phyloP scores from a whole-genome alignment of 164 flowering plant species.

The Vitis rotundifolia region DNA sequence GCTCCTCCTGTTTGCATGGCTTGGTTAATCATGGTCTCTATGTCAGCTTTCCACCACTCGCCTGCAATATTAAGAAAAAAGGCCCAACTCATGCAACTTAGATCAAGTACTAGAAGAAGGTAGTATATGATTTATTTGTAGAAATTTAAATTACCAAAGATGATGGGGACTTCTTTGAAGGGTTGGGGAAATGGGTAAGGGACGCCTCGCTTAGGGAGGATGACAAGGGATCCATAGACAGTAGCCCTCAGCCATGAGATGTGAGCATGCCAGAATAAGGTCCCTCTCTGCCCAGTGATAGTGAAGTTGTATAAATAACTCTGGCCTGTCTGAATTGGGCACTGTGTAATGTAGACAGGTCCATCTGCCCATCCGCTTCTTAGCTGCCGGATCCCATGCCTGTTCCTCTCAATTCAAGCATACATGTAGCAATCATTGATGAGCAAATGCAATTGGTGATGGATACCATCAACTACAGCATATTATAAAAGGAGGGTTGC shows the following conservation, averaged over 20 bases:
- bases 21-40: constrained; percentile 58
- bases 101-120: no score
- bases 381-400: constrained; percentile 73
- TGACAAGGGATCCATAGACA: constrained; percentile 61
- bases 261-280: constrained; percentile 62
- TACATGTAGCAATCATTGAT: no score
- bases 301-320: constrained; percentile 63
- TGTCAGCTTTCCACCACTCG: constrained; percentile 71
- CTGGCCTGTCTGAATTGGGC: constrained; percentile 70
- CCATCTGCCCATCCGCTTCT: constrained; percentile 71
- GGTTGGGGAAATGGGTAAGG: constrained; percentile 60
- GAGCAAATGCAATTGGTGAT: not conserved
- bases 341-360: constrained; percentile 64
- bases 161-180: constrained; percentile 61
- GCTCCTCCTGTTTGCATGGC: constrained; percentile 61
- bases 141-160: constrained; percentile 38
- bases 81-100: no score
- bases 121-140: not conserved
- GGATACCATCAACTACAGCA: no score
- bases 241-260: constrained; percentile 64
- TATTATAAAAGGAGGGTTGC: not conserved
- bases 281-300: constrained; percentile 60
- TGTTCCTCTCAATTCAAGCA: constrained; percentile 9
- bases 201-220: constrained; percentile 49
- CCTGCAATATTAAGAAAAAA: constrained; percentile 31